phyloP scores from a whole-genome alignment of 75 land plant species.

The Azolla pinnata region DNA sequence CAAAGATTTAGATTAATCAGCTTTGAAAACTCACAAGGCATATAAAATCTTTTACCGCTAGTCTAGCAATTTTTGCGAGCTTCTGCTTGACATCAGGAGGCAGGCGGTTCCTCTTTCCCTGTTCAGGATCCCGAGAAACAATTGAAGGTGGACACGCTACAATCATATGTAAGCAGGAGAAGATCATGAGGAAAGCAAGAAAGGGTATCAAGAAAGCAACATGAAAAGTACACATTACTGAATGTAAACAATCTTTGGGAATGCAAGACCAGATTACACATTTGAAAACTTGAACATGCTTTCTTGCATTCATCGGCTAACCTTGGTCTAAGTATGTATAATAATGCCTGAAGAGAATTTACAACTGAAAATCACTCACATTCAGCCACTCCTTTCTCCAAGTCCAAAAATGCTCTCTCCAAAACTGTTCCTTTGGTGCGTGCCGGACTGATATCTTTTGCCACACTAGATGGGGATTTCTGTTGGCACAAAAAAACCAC shows the following conservation, averaged over 20 bases:
- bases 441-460: slow-evolving; percentile 52
- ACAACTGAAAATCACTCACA: slow-evolving; percentile 35
- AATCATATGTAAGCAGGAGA: too few relatives aligned
- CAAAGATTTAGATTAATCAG: too few relatives aligned
- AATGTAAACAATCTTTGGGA: too few relatives aligned
- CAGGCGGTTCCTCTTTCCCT: slow-evolving; percentile 28
- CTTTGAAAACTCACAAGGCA: too few relatives aligned
- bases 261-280: slow-evolving; percentile 1
- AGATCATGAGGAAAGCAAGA: too few relatives aligned
- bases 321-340: too few relatives aligned
- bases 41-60: slow-evolving; percentile 26
- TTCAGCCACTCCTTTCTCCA: slow-evolving; percentile 65
- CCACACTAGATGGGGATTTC: slow-evolving; percentile 33
- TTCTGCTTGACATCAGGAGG: slow-evolving; percentile 40
- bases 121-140: slow-evolving; percentile 29
- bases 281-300: too few relatives aligned
- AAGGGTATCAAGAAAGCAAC: too few relatives aligned
- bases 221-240: too few relatives aligned
- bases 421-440: slow-evolving; percentile 62
- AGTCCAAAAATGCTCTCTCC: slow-evolving; percentile 79
- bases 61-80: slow-evolving; percentile 43
- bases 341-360: background rate
- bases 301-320: too few relatives aligned
- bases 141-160: slow-evolving; percentile 30
- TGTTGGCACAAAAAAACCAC: too few relatives aligned